phyloP scores from a whole-genome alignment of 306 rosid genomes.

The Acacia confusa region DNA sequence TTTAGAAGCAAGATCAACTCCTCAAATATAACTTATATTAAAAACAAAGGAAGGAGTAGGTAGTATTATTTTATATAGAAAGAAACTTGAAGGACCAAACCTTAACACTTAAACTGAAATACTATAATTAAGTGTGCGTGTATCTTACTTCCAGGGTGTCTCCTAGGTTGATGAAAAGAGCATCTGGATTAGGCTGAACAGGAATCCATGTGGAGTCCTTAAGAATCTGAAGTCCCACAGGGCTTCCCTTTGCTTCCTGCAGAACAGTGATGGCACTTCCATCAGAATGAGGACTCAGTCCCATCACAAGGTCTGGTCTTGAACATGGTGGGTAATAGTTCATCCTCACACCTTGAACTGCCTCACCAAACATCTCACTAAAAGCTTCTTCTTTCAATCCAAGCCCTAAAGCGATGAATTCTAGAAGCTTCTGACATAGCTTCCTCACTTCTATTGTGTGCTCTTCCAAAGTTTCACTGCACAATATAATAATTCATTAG shows the following conservation, averaged over 20 bases:
- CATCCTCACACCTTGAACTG: constrained; percentile 95
- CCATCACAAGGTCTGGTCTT: constrained; percentile 96
- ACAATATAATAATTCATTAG: constrained; percentile 15
- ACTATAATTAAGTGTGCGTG: too few relatives aligned
- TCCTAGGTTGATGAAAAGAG: constrained; percentile 90
- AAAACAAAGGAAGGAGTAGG: too few relatives aligned
- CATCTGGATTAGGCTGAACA: constrained; percentile 76
- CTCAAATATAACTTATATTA: too few relatives aligned
- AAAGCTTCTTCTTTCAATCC: constrained; percentile 55
- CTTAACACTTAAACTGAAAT: too few relatives aligned
- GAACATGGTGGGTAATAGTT: constrained; percentile 94
- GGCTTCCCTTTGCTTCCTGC: constrained; percentile 78
- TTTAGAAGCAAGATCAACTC: too few relatives aligned
- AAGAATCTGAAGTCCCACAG: constrained; percentile 88
- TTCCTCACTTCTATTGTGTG: constrained; percentile 70
- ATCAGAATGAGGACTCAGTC: constrained; percentile 97
- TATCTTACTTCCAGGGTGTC: constrained; percentile 76
- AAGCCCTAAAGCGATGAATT: constrained; percentile 68
- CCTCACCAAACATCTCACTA: constrained; percentile 73
- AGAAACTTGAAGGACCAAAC: too few relatives aligned
- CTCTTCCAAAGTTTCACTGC: constrained; percentile 75
- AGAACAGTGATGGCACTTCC: constrained; percentile 96
- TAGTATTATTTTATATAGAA: too few relatives aligned
- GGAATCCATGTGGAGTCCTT: constrained; percentile 71
- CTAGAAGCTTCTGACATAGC: constrained; percentile 63